These are phyloP conservation scores for Bertia moriformis DNA, from an alignment of 2,329 filamentous ascomycete species.

Conservation along the genomic window DNA sequence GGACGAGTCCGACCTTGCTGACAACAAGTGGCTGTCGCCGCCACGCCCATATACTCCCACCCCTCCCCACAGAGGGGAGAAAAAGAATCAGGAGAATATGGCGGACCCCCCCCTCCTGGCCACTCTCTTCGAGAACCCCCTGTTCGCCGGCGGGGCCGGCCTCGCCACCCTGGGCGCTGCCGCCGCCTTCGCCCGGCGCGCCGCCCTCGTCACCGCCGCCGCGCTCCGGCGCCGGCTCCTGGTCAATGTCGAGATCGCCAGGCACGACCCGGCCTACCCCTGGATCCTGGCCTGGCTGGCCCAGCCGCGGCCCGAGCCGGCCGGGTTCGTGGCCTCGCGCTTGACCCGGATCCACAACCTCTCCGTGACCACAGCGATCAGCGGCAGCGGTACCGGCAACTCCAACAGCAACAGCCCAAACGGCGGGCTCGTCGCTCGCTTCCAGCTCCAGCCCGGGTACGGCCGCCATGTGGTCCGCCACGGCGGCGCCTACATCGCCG, in stretches of 20 bases:
- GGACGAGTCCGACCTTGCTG: too few species aligned
- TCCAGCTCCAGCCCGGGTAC: slow-evolving; percentile 80
- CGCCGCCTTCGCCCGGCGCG: slow-evolving; percentile 67
- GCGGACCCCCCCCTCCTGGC: slow-evolving; percentile 34
- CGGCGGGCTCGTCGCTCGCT: slow-evolving; percentile 62
- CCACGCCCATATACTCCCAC: too few species aligned
- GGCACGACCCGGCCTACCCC: slow-evolving; percentile 80
- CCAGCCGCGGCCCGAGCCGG: slow-evolving; percentile 39
- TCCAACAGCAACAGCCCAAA: slow-evolving; percentile 49
- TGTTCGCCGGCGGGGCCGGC: slow-evolving; percentile 66
- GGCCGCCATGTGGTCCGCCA: slow-evolving; percentile 80
- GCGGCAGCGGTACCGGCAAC: slow-evolving; percentile 49
- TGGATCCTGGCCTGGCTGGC: slow-evolving; percentile 95
- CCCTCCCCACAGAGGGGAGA: too few species aligned
- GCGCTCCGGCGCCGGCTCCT: slow-evolving; percentile 73
- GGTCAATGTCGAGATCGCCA: slow-evolving; percentile 89
- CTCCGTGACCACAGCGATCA: slow-evolving; percentile 38
- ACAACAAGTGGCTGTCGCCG: too few species aligned
- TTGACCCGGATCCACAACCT: slow-evolving; percentile 46
- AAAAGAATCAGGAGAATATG: too few species aligned
- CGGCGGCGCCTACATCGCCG: slow-evolving; percentile 71
- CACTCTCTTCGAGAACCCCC: slow-evolving; percentile 46
- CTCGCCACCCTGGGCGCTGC: slow-evolving; percentile 77
- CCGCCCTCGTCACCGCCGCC: slow-evolving; percentile 55
- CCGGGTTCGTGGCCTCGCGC: slow-evolving; percentile 41